Percentiles rank a stretch among this genome's conserved stretches.
phyloP scores from a whole-genome alignment of 371 early-diverging fungal genomes.

The Mucor racemosus region DNA sequence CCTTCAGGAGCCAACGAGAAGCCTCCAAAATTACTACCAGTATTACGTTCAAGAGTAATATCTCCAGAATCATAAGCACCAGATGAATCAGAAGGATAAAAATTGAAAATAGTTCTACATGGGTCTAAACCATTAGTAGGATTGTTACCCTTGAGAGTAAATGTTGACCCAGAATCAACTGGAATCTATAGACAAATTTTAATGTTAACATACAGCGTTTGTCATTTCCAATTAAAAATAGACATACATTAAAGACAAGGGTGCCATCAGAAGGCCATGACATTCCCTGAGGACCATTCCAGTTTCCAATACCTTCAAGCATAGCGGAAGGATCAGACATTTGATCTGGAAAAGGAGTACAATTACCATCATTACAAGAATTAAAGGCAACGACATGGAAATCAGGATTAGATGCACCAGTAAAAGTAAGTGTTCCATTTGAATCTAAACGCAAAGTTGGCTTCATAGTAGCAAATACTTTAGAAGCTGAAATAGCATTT shows the following conservation, averaged over 20 bases:
- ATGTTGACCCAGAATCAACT: slow-evolving; percentile 17
- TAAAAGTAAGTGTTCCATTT: neutral
- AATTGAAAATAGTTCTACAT: slow-evolving; percentile 27
- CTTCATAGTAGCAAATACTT: neutral
- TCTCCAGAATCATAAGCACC: slow-evolving; percentile 17
- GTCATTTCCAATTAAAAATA: neutral
- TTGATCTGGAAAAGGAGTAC: neutral
- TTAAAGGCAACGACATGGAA: neutral
- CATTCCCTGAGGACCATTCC: slow-evolving; percentile 24
- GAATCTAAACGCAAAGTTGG: neutral
- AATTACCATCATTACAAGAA: neutral
- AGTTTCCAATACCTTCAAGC: slow-evolving; percentile 19
- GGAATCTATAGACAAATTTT: slow-evolving; percentile 24
- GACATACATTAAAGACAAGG: slow-evolving; percentile 27
- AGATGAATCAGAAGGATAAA: slow-evolving; percentile 25
- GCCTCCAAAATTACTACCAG: slow-evolving; percentile 25
- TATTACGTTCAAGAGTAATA: slow-evolving; percentile 17
- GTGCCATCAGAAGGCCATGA: slow-evolving; percentile 7
- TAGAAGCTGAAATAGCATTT: neutral
- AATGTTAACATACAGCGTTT: neutral
- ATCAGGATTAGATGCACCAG: neutral
- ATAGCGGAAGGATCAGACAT: slow-evolving; percentile 12
- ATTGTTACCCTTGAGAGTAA: slow-evolving; percentile 11
- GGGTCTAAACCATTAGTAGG: slow-evolving; percentile 13
- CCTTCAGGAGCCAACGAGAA: slow-evolving; percentile 31